These are phyloP conservation scores for Hortiboletus flavorubellus DNA, from an alignment of 768 basidiomycete species.

Conservation along the genomic window DNA sequence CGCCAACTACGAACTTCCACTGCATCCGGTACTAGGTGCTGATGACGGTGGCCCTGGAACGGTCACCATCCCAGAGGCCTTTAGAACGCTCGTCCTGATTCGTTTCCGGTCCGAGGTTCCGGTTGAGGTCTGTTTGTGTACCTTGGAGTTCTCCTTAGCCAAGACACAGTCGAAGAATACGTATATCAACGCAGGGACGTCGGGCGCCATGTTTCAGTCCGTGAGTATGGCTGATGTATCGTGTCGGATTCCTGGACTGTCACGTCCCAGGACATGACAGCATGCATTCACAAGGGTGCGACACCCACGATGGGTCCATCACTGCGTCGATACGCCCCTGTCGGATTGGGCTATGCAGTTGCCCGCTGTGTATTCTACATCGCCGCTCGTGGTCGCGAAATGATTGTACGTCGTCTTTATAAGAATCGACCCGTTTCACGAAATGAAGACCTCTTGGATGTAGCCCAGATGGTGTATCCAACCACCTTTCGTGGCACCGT, in stretches of 20 bases:
- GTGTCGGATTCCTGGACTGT: not conserved
- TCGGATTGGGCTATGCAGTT: conserved; percentile 35
- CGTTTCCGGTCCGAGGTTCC: conserved; percentile 64
- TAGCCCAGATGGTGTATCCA: conserved; percentile 39
- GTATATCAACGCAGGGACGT: conserved; percentile 42
- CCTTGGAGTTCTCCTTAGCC: conserved; percentile 38
- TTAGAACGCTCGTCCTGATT: conserved; percentile 64
- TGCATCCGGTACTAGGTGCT: conserved; percentile 45
- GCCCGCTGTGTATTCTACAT: conserved; percentile 31
- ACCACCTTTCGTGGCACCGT: conserved; percentile 47
- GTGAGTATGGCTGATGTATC: conserved; percentile 40
- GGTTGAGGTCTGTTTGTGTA: conserved; percentile 85
- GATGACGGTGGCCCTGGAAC: conserved; percentile 60
- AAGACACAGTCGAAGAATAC: conserved; percentile 51
- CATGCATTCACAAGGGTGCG: conserved; percentile 23
- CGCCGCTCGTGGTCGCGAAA: conserved; percentile 14
- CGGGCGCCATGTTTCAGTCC: conserved; percentile 48
- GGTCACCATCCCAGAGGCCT: conserved; percentile 78
- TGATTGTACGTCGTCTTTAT: conserved; percentile 29
- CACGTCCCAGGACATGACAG: conserved; percentile 34
- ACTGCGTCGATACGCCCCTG: conserved; percentile 43
- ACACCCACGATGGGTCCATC: conserved; percentile 24
- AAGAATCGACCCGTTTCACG: too few relatives aligned
- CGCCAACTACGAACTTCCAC: conserved; percentile 38
- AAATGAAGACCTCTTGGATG: not conserved